phyloP scores from a whole-genome alignment of 805 yeast genomes.

The Cyberlindnera maritima region DNA sequence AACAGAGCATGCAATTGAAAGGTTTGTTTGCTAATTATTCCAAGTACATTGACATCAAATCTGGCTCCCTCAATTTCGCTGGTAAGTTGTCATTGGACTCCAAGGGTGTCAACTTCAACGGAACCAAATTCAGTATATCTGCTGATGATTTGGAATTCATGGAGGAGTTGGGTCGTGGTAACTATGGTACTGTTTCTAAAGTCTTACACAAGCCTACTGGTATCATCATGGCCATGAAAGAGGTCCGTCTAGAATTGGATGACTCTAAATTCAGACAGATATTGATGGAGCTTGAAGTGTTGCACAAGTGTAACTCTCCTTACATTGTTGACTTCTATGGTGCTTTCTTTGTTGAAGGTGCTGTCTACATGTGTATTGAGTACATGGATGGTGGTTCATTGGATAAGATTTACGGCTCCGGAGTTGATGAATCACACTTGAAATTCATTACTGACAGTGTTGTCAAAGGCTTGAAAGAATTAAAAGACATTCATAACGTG shows the following conservation, averaged over 20 bases:
- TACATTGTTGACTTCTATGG: constrained; percentile 96
- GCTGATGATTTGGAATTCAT: constrained; percentile 79
- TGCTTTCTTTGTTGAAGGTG: constrained; percentile 96
- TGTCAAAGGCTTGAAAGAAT: constrained; percentile 73
- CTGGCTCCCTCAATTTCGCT: constrained; percentile 87
- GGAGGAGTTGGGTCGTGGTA: constrained; percentile 92
- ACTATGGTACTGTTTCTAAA: constrained; percentile 93
- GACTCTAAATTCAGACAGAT: constrained; percentile 93
- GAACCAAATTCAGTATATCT: constrained; percentile 82
- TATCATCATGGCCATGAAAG: constrained; percentile 95
- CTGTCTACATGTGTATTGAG: constrained; percentile 97
- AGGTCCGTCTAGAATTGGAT: constrained; percentile 88
- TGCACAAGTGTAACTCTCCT: constrained; percentile 88
- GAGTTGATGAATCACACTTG: constrained; percentile 74
- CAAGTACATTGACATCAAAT: constrained; percentile 84
- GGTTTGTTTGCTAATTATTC: constrained; percentile 82
- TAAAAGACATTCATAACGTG: constrained; percentile 87
- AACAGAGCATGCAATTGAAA: constrained; percentile 32
- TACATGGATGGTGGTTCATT: constrained; percentile 96
- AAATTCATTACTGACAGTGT: constrained; percentile 80
- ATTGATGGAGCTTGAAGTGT: constrained; percentile 90
- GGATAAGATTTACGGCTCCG: constrained; percentile 76
- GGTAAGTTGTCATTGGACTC: constrained; percentile 93
- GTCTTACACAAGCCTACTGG: constrained; percentile 92
- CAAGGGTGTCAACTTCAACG: constrained; percentile 88